These are phyloP conservation scores for Chrysochromulina tobinii DNA, from an alignment of 78 protist genomes.

Conservation along the genomic window DNA sequence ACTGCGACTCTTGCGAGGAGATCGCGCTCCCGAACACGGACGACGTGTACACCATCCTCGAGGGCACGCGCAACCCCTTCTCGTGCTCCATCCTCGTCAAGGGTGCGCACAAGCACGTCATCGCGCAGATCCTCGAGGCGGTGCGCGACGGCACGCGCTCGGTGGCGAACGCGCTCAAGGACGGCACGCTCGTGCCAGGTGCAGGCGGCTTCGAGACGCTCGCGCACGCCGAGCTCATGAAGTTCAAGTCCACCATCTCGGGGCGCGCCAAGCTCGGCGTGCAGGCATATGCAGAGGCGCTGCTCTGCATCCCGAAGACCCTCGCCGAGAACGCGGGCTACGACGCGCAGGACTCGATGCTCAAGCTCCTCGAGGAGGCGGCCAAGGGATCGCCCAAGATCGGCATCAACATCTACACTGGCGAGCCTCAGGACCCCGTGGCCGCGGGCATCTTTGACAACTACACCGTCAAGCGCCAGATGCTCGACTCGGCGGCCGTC, in stretches of 20 bases:
- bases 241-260: constrained; percentile 49
- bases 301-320: constrained; percentile 95
- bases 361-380: constrained; percentile 71
- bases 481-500: constrained; percentile 68
- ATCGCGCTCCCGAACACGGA: constrained; percentile 88
- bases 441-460: constrained; percentile 95
- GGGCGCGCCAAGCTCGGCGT: constrained; percentile 79
- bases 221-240: constrained; percentile 67
- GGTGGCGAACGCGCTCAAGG: constrained; percentile 95
- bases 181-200: constrained; percentile 89
- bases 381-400: background rate
- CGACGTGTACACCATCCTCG: constrained; percentile 99
- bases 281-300: constrained; percentile 96
- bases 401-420: constrained; percentile 94
- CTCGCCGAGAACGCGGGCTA: constrained; percentile 95
- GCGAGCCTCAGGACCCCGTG: constrained; percentile 88
- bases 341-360: constrained; percentile 88
- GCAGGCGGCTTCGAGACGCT: constrained; percentile 97
- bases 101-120: constrained; percentile 82
- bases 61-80: constrained; percentile 89
- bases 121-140: constrained; percentile 97
- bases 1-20: constrained; percentile 92
- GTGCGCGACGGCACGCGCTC: constrained; percentile 99
- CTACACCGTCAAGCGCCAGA: constrained; percentile 92
- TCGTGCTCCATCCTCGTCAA: constrained; percentile 96